A percentile compares a stretch with the other conserved stretches of the same genome.
phyloP scores from a whole-genome alignment of 495 filamentous ascomycete species.

The Penicillium robsamsonii region DNA sequence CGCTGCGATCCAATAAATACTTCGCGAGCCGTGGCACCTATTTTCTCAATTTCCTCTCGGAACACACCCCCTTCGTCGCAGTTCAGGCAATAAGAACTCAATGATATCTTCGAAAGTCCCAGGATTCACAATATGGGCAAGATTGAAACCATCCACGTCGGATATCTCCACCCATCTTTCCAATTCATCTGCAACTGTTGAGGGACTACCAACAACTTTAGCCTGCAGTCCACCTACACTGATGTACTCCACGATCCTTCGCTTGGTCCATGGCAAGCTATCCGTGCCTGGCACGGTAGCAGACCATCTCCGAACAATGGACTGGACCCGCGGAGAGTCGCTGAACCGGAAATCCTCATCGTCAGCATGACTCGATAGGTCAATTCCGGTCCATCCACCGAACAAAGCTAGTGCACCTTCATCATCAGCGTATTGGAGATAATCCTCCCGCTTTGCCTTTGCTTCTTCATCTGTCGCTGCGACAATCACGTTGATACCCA shows the following conservation, averaged over 20 bases:
- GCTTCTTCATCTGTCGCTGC: constrained; percentile 56
- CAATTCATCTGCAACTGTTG: constrained; percentile 49
- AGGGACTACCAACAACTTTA: constrained; percentile 45
- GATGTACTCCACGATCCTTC: constrained; percentile 53
- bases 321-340: constrained; percentile 26
- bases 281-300: constrained; percentile 34
- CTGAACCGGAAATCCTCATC: constrained; percentile 51
- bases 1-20: constrained; percentile 41
- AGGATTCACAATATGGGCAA: constrained; percentile 53
- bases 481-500: constrained; percentile 44
- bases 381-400: constrained; percentile 62
- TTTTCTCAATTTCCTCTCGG: constrained; percentile 48
- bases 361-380: constrained; percentile 51
- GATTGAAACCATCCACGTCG: constrained; percentile 54
- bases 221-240: constrained; percentile 51
- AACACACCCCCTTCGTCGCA: constrained; percentile 49
- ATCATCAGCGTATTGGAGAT: constrained; percentile 50
- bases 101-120: constrained; percentile 56
- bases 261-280: constrained; percentile 54
- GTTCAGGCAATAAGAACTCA: constrained; percentile 53
- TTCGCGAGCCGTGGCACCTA: constrained; percentile 51
- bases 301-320: constrained; percentile 28
- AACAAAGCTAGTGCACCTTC: constrained; percentile 60
- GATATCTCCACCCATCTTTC: constrained; percentile 47
- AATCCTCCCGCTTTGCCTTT: constrained; percentile 48